Conservation (phyloP, 2,329 filamentous ascomycete species). For the Emmonsiellopsis sp. region DNA sequence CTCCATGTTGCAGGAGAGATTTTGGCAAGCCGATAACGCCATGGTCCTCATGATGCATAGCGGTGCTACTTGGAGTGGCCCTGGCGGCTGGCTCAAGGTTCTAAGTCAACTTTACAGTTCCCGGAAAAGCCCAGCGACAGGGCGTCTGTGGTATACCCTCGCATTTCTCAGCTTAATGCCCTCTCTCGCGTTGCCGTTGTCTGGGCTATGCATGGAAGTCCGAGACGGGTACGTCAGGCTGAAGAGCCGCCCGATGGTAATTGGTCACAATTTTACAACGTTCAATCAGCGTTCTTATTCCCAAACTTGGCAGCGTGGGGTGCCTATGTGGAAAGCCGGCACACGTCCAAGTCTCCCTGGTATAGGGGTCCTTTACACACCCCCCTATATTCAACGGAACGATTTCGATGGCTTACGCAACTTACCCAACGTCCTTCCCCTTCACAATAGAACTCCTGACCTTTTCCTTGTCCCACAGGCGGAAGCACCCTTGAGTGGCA, state of each 20-base stretch:
- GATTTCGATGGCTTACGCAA: neutral
- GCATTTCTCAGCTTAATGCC: neutral
- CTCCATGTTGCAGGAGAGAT: constrained; percentile 4
- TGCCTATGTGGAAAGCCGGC: neutral
- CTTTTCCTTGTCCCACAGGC: constrained; percentile 6
- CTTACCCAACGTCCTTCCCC: neutral
- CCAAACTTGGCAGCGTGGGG: neutral
- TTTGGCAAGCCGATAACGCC: constrained; percentile 1
- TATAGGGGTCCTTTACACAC: neutral
- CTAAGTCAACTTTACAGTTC: no score
- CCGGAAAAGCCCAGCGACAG: no score
- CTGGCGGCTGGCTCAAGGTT: neutral
- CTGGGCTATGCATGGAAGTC: constrained; percentile 4
- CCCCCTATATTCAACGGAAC: neutral
- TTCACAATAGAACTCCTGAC: neutral
- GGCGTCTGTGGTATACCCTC: neutral
- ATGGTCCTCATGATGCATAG: constrained; percentile 2
- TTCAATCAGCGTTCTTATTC: neutral
- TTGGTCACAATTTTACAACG: neutral
- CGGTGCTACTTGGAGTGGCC: neutral
- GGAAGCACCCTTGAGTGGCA: constrained; percentile 3
- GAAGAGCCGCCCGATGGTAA: neutral
- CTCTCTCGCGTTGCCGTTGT: constrained; percentile 3
- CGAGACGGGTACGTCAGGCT: constrained; percentile 4
- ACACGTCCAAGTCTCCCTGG: neutral